Conservation (phyloP, 768 basidiomycete genomes). For the Mycena kentingensis region DNA sequence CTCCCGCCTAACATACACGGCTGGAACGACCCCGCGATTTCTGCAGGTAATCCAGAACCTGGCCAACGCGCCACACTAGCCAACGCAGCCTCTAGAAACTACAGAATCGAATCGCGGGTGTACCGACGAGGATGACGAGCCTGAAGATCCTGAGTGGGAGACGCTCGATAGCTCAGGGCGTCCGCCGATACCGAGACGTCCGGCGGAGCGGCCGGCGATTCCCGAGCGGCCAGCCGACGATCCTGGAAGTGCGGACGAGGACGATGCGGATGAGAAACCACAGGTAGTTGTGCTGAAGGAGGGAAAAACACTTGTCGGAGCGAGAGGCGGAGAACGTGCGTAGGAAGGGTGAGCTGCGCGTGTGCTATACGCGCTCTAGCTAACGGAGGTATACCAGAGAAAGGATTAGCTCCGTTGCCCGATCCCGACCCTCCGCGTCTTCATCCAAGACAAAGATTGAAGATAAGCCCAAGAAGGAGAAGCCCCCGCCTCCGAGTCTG, state of each 20-base stretch:
- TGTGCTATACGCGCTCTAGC: background rate
- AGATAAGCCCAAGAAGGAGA: constrained; percentile 22
- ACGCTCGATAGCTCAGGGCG: constrained; percentile 63
- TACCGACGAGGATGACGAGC: constrained; percentile 48
- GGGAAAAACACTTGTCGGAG: constrained; percentile 83
- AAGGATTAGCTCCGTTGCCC: constrained; percentile 59
- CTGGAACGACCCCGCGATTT: constrained; percentile 50
- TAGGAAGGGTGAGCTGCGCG: constrained; percentile 58
- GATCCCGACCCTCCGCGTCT: constrained; percentile 10
- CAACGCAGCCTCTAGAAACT: constrained; percentile 51
- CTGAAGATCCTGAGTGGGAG: constrained; percentile 54
- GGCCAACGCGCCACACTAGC: background rate
- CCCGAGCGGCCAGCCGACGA: constrained; percentile 68
- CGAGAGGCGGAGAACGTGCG: constrained; percentile 77
- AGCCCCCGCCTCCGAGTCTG: constrained; percentile 33
- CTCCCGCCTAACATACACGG: constrained; percentile 65
- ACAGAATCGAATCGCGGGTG: constrained; percentile 62
- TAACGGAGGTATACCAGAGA: constrained; percentile 44
- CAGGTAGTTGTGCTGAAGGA: constrained; percentile 87
- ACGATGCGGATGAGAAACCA: constrained; percentile 76
- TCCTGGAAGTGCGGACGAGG: constrained; percentile 74
- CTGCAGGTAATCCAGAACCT: constrained; percentile 3
- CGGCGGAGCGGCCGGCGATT: constrained; percentile 67
- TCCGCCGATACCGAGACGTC: constrained; percentile 72
- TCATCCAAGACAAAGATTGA: constrained; percentile 10